These are phyloP conservation scores for Metschnikowia anglica DNA, from an alignment of 805 yeast genomes.

Conservation along the genomic window DNA sequence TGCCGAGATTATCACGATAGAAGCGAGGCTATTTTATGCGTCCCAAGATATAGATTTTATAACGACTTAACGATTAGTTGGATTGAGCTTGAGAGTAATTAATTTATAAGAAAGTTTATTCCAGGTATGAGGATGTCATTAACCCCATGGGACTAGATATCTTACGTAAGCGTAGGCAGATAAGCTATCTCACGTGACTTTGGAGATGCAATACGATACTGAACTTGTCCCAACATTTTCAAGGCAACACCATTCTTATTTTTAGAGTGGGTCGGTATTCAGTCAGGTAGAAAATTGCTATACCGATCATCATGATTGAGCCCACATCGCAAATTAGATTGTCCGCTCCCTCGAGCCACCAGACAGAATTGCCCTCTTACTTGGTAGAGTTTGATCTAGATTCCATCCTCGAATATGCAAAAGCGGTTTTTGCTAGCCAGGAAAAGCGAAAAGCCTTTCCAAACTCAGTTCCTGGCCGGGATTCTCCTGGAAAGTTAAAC, in stretches of 20 bases:
- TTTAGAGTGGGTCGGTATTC: no score
- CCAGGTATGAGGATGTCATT: no score
- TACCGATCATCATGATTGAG: not conserved
- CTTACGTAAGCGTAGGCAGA: no score
- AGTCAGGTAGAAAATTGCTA: no score
- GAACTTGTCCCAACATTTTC: no score
- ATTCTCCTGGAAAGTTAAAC: no score
- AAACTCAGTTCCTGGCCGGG: no score
- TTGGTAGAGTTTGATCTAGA: conserved; percentile 20
- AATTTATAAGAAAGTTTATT: no score
- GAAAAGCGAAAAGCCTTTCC: conserved; percentile 1
- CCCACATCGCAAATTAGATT: not conserved
- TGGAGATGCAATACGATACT: not conserved
- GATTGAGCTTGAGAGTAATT: conserved; percentile 5
- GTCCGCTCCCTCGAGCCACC: not conserved
- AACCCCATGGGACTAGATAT: no score
- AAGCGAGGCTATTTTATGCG: conserved; percentile 2
- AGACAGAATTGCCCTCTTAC: conserved; percentile 2
- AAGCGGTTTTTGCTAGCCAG: not conserved
- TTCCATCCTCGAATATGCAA: conserved; percentile 14
- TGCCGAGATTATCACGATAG: no score
- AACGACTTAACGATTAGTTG: conserved; percentile 9
- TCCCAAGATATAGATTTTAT: conserved; percentile 5
- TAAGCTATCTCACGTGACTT: not conserved
- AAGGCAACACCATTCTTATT: not conserved